Conservation (phyloP, 441 rosid species). For the Euphorbia celastroides region DNA sequence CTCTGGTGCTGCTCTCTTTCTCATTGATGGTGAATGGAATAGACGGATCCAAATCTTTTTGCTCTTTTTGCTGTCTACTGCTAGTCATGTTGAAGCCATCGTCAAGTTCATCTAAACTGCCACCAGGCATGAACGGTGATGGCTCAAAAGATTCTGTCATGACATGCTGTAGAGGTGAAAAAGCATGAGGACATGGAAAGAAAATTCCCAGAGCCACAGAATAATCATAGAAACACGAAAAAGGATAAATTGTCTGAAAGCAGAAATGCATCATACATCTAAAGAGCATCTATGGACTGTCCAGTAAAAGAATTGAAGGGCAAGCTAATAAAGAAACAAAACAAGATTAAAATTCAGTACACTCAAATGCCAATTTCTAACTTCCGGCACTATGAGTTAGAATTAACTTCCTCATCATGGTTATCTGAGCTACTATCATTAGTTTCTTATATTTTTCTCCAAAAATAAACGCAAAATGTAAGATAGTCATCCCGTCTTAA, state of each 20-base stretch:
- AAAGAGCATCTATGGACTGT: background rate
- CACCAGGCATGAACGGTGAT: constrained; percentile 77
- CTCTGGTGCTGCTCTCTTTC: constrained; percentile 61
- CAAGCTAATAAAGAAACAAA: constrained; percentile 1
- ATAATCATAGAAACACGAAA: background rate
- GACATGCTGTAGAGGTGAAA: constrained; percentile 63
- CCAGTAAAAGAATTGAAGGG: background rate
- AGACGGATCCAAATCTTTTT: constrained; percentile 52
- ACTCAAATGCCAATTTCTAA: background rate
- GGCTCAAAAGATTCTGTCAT: constrained; percentile 93
- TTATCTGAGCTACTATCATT: background rate
- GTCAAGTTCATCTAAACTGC: constrained; percentile 50
- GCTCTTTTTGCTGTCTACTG: constrained; percentile 44
- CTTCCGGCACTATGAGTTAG: background rate
- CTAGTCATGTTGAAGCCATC: constrained; percentile 50
- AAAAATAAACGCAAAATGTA: background rate
- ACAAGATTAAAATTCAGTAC: background rate
- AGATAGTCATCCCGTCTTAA: background rate
- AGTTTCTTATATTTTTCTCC: background rate
- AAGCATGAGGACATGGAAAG: constrained; percentile 12
- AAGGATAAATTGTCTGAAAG: background rate
- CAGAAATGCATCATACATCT: background rate
- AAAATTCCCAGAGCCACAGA: constrained; percentile 2
- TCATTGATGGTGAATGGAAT: constrained; percentile 41
- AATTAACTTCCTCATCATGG: background rate